phyloP scores from a whole-genome alignment of 805 yeast species.

The Saturnispora ahearnii region DNA sequence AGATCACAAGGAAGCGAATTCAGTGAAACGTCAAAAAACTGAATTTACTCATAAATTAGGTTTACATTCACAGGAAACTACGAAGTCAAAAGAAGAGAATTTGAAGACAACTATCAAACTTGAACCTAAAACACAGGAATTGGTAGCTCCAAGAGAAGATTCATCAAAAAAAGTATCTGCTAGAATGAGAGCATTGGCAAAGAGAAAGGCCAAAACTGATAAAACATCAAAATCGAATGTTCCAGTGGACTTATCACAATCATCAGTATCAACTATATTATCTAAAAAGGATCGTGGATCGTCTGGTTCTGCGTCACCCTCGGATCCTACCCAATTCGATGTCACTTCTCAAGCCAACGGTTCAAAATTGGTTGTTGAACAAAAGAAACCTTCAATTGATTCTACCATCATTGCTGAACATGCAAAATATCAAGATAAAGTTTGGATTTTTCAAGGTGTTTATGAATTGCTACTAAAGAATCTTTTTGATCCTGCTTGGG shows the following conservation, averaged over 20 bases:
- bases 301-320: constrained; percentile 38
- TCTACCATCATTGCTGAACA: constrained; percentile 25
- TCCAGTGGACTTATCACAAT: constrained; percentile 62
- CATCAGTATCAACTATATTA: constrained; percentile 49
- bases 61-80: constrained; percentile 12
- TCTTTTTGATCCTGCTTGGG: constrained; percentile 84
- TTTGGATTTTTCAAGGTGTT: constrained; percentile 94
- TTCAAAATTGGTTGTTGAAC: constrained; percentile 76
- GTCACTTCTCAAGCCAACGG: constrained; percentile 75
- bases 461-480: constrained; percentile 74
- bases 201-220: constrained; percentile 74
- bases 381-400: constrained; percentile 43
- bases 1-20: constrained; percentile 2
- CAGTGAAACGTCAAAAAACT: constrained; percentile 21
- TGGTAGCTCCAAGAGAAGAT: not conserved
- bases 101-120: not conserved
- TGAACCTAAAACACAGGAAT: not conserved
- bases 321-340: constrained; percentile 19
- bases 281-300: constrained; percentile 52
- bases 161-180: constrained; percentile 40
- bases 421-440: constrained; percentile 53
- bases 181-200: constrained; percentile 89
- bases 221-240: constrained; percentile 32
- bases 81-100: not conserved
- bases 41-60: constrained; percentile 25